Evolutionary conservation across 768 basidiomycete genomes (phyloP).

Genomic region (Kwoniella heveanensis): DNA sequence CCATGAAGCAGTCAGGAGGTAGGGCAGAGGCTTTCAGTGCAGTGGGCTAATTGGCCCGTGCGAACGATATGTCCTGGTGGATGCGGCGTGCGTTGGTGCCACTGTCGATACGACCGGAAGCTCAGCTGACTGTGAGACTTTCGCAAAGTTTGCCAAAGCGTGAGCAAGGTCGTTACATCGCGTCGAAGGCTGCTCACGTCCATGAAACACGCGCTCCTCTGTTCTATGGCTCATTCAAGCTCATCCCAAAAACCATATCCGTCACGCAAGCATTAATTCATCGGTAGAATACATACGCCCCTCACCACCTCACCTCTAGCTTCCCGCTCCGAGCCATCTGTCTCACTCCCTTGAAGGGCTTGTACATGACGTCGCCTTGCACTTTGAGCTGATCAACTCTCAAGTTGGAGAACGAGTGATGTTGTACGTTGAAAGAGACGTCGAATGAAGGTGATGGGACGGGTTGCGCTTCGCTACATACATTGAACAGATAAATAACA

Average conservation of each 20-base stretch:
- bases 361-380: constrained; percentile 75
- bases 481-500: neutral
- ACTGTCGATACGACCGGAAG: too few species aligned
- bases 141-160: too few species aligned
- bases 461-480: constrained; percentile 58
- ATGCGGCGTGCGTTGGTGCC: too few species aligned
- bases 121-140: too few species aligned
- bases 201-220: too few species aligned
- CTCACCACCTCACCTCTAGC: constrained; percentile 65
- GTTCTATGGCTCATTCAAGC: neutral
- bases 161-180: too few species aligned
- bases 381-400: constrained; percentile 81
- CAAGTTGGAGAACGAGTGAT: constrained; percentile 73
- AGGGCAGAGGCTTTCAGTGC: too few species aligned
- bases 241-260: neutral
- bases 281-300: neutral
- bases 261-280: too few species aligned
- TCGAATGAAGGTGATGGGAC: constrained; percentile 76
- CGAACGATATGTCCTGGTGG: too few species aligned
- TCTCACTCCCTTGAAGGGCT: constrained; percentile 88
- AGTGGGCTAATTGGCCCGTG: too few species aligned
- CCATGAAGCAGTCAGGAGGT: too few species aligned
- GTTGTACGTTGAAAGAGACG: constrained; percentile 70
- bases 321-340: constrained; percentile 65
- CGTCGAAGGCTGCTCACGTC: too few species aligned